Percentiles rank a stretch among this genome's conserved stretches.
Conservation (phyloP, 202 grass and related monocot genomes). For the Thinopyrum obtusiflorum region DNA sequence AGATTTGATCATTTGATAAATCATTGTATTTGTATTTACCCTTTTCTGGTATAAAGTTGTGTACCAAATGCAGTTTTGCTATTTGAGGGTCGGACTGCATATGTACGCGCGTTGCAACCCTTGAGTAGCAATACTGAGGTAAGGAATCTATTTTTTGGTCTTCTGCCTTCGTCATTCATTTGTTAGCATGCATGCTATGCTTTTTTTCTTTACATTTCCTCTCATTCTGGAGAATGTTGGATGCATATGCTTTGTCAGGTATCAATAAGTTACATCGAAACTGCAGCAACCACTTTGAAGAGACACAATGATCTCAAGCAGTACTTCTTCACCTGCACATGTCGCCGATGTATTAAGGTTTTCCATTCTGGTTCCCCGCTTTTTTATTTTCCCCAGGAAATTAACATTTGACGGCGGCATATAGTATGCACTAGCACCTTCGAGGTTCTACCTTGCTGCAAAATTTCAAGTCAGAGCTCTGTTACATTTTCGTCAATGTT, state of each 20-base stretch:
- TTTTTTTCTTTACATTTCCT: constrained; percentile 28
- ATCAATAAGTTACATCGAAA: constrained; percentile 95
- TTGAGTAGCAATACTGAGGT: constrained; percentile 82
- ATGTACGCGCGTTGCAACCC: constrained; percentile 68
- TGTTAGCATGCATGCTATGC: constrained; percentile 13
- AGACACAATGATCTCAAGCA: constrained; percentile 75
- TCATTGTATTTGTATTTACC: neutral
- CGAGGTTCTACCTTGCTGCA: neutral
- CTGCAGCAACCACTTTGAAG: constrained; percentile 65
- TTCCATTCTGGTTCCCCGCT: constrained; percentile 4
- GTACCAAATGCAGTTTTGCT: constrained; percentile 89
- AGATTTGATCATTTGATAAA: constrained; percentile 24
- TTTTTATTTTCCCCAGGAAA: constrained; percentile 23
- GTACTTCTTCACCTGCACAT: constrained; percentile 84
- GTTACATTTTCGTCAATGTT: constrained; percentile 11
- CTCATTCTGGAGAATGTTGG: constrained; percentile 14
- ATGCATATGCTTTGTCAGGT: constrained; percentile 42
- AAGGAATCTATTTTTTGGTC: constrained; percentile 20
- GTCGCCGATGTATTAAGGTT: constrained; percentile 74
- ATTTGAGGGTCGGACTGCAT: constrained; percentile 72
- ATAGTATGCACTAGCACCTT: neutral
- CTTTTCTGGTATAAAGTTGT: constrained; percentile 61
- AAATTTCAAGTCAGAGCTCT: neutral
- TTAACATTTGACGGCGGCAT: neutral
- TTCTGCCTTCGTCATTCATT: neutral